Percentiles rank a stretch among this genome's conserved stretches.
These are phyloP conservation scores for Xylaria sp. DNA, from an alignment of 495 filamentous ascomycete genomes.

Conservation along the genomic window DNA sequence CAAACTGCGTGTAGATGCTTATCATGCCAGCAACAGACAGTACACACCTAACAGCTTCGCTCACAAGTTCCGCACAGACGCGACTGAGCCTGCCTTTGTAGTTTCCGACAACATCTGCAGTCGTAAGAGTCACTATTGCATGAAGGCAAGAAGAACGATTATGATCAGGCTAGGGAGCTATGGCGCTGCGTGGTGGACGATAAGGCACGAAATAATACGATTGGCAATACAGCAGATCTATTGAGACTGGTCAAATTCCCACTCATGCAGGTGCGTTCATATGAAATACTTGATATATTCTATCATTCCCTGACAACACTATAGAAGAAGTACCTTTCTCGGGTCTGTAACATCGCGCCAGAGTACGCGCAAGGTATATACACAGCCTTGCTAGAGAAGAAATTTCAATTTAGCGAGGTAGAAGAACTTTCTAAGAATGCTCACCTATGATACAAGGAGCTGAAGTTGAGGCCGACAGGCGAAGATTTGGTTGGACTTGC, in stretches of 20 bases:
- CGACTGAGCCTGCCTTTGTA: conserved; percentile 59
- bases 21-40: conserved; percentile 59
- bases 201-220: conserved; percentile 50
- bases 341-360: conserved; percentile 58
- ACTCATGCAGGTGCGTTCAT: conserved; percentile 31
- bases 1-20: conserved; percentile 66
- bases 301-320: conserved; percentile 28
- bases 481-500: conserved; percentile 29
- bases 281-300: not conserved
- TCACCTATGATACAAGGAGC: conserved; percentile 50
- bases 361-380: conserved; percentile 57
- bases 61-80: conserved; percentile 62
- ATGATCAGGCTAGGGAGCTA: conserved; percentile 59
- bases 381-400: conserved; percentile 48
- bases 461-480: conserved; percentile 46
- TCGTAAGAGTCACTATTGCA: conserved; percentile 63
- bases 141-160: conserved; percentile 61
- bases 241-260: conserved; percentile 46
- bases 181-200: conserved; percentile 57
- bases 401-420: conserved; percentile 53
- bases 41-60: conserved; percentile 64
- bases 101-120: conserved; percentile 58
- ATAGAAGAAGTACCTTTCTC: conserved; percentile 61
- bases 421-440: conserved; percentile 47
- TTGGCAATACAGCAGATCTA: conserved; percentile 55